Evolutionary conservation across 2,329 filamentous ascomycete genomes (phyloP).

Genomic region (Fusarium paranaense): DNA sequence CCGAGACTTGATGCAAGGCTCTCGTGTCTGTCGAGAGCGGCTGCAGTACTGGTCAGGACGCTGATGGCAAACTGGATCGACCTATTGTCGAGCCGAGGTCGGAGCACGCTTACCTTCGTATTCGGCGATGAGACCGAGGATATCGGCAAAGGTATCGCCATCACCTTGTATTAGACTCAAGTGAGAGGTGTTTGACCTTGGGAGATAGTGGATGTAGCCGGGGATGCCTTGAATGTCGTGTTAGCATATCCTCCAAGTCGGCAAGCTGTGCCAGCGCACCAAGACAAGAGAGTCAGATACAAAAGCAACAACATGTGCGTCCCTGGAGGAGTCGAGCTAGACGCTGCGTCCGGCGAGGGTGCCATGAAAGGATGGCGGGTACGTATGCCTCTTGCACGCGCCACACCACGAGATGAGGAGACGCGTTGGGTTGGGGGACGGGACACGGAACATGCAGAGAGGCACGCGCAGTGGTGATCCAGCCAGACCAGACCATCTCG

Average conservation of each 20-base stretch:
- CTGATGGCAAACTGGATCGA: conserved; percentile 1
- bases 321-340: conserved; percentile 36
- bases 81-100: not conserved
- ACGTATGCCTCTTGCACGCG: conserved; percentile 15
- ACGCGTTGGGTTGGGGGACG: conserved; percentile 17
- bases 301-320: conserved; percentile 37
- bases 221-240: conserved; percentile 32
- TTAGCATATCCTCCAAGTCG: conserved; percentile 38
- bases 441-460: conserved; percentile 8
- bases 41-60: conserved; percentile 52
- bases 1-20: conserved; percentile 88
- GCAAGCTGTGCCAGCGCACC: conserved; percentile 32
- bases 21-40: conserved; percentile 85
- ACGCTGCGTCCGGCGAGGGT: conserved; percentile 27
- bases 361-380: conserved; percentile 8
- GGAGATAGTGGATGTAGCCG: conserved; percentile 65
- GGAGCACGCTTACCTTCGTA: conserved; percentile 71
- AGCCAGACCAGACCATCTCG: conserved; percentile 6
- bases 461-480: conserved; percentile 12
- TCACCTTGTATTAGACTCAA: conserved; percentile 66
- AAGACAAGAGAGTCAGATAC: conserved; percentile 36
- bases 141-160: conserved; percentile 76
- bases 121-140: conserved; percentile 78
- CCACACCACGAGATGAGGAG: conserved; percentile 12
- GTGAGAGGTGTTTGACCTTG: conserved; percentile 56